Evolutionary conservation across 148 eudicot genomes (phyloP).

Genomic region (Hydrangea macrophylla): DNA sequence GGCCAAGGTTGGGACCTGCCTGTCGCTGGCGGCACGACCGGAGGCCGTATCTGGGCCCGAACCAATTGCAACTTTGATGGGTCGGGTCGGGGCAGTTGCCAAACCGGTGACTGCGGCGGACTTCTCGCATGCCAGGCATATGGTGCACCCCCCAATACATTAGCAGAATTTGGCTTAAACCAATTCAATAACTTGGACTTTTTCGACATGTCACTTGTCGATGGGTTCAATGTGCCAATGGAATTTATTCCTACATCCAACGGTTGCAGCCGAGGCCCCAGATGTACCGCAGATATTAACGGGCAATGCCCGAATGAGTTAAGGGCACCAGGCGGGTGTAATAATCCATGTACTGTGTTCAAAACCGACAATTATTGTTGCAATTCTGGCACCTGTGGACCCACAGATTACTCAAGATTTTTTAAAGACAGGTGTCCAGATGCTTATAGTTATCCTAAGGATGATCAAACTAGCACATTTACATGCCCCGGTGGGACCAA

Average conservation of each 20-base stretch:
- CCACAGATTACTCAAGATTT: conserved; percentile 20
- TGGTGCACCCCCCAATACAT: conserved; percentile 7
- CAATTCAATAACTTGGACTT: too few relatives aligned
- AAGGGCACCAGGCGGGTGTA: conserved; percentile 23
- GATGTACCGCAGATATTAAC: conserved; percentile 20
- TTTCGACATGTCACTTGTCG: conserved; percentile 41
- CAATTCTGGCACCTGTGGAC: conserved; percentile 24
- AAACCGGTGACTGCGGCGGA: too few relatives aligned
- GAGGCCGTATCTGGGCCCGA: conserved; percentile 48
- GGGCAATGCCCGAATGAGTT: too few relatives aligned
- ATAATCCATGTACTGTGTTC: neutral
- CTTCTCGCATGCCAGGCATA: too few relatives aligned
- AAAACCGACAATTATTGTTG: conserved; percentile 16
- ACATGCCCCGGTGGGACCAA: too few relatives aligned
- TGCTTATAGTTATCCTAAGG: conserved; percentile 39
- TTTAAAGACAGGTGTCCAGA: conserved; percentile 31
- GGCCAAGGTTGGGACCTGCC: conserved; percentile 25
- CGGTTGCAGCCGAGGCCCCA: conserved; percentile 22
- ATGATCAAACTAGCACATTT: conserved; percentile 30
- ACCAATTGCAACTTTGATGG: conserved; percentile 42
- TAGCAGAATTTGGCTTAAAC: conserved; percentile 17
- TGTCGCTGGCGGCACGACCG: conserved; percentile 29
- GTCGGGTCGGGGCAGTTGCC: too few relatives aligned
- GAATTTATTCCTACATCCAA: conserved; percentile 25
- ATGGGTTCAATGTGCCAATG: conserved; percentile 45